Base-by-base conservation (phyloP, 2,329 filamentous ascomycete species). In the Fusarium domesticum region DNA sequence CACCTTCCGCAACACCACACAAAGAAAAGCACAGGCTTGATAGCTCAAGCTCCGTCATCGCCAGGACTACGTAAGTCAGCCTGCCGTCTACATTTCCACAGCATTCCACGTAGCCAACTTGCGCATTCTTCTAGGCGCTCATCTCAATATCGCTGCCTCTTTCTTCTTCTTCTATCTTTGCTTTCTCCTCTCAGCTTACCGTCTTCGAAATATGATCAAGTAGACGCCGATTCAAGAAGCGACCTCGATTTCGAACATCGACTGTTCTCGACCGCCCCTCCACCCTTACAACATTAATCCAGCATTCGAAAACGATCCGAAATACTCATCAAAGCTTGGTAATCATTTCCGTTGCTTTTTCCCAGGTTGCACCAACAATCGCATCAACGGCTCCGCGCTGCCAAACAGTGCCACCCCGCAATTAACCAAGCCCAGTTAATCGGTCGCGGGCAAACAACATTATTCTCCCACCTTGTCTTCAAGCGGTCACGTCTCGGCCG, bases 41-140 rank as follows among this genome's bases (percentile, higher is more conserved):
- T 35, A 47, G 45, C 45, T 49, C 40, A 30, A 49, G 47, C 49
- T 49, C 46, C 46, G 41, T 50, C 49, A 50, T 39, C 41, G 48
- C 25, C 38, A 39, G 39, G 42, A 43, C 53, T 60, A 45, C 54
- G 58, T 60, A 55, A 59, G 50, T 53, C 45, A 23, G 17, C 38
- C 18, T 6, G 8, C 8, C 16, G 12, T 30, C 32, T 28, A 39
- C 41, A 41, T 57, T 36, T 49, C 49, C 50, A 56, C 48, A 40
- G 50, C 35, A 34, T 15, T 17, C 35, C 45, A 40, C 52, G 41
- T 52, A 43, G 42, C 50, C 46, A 49, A n/a, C 31, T 28, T 46
- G 44, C 31, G 16, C 39, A 42, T 42, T 42, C 54, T 43, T 42
- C 37, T 43, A 28, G 18, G 14, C 18, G 38, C 17, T 43, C 25